Evolutionary conservation across 805 yeast genomes (phyloP).

Genomic region (Zygosaccharomyces bisporus): DNA sequence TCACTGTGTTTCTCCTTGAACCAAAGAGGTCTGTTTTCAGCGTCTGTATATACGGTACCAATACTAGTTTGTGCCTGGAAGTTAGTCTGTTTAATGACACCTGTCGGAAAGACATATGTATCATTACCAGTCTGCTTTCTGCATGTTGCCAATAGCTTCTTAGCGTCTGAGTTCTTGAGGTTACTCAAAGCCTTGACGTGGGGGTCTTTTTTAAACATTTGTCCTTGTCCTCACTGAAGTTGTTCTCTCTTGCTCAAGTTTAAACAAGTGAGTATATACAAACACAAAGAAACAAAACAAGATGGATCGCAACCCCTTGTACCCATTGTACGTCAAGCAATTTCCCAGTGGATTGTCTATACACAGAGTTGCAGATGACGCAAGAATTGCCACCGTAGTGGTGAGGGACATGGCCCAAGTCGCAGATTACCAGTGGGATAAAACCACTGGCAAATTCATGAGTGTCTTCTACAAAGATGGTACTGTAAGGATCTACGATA

Average conservation of each 20-base stretch:
- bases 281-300: neutral
- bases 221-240: neutral
- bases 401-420: constrained; percentile 22
- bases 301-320: constrained; percentile 19
- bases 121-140: constrained; percentile 33
- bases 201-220: constrained; percentile 38
- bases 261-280: neutral
- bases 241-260: constrained; percentile 1
- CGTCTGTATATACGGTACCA: constrained; percentile 66
- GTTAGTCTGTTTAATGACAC: constrained; percentile 53
- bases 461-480: constrained; percentile 47
- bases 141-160: constrained; percentile 41
- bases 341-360: constrained; percentile 18
- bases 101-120: constrained; percentile 43
- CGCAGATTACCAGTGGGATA: constrained; percentile 27
- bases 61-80: constrained; percentile 51
- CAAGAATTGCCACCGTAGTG: constrained; percentile 19
- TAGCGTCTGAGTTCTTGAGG: constrained; percentile 76
- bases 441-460: constrained; percentile 35
- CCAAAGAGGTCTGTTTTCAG: constrained; percentile 67
- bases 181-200: constrained; percentile 71
- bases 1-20: constrained; percentile 55
- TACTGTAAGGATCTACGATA: constrained; percentile 48
- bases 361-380: constrained; percentile 18
- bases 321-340: constrained; percentile 17